Conservation (phyloP, 139 green algal species). For the Picochlorum sp. region DNA sequence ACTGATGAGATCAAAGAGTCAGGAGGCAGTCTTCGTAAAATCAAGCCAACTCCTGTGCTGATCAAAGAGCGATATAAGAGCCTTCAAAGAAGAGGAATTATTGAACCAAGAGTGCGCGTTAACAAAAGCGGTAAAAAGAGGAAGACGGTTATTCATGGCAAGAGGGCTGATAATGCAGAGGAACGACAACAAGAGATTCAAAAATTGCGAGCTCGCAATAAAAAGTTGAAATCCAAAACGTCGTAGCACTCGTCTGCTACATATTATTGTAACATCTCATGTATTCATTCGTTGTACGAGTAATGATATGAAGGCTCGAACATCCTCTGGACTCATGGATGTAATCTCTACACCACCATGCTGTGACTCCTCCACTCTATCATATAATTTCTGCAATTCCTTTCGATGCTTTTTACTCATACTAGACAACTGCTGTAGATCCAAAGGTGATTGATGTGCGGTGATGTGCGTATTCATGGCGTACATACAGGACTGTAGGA, state of each 20-base stretch:
- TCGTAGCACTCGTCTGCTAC: background rate
- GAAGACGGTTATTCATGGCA: slow-evolving; percentile 37
- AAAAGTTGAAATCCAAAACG: slow-evolving; percentile 22
- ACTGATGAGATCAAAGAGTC: slow-evolving; percentile 47
- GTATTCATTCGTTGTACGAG: background rate
- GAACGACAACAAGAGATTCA: slow-evolving; percentile 34
- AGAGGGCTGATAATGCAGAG: slow-evolving; percentile 22
- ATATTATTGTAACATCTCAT: background rate
- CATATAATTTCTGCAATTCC: no score
- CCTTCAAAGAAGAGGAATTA: slow-evolving; percentile 64
- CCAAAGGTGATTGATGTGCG: no score
- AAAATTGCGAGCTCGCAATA: slow-evolving; percentile 11
- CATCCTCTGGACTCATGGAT: no score
- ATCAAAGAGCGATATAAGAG: slow-evolving; percentile 59
- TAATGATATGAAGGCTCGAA: no score
- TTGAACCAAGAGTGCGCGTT: slow-evolving; percentile 62
- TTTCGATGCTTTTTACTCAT: no score
- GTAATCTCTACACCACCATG: no score
- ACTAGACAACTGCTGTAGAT: no score
- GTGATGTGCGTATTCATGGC: no score
- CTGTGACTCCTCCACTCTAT: no score
- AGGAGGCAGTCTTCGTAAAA: slow-evolving; percentile 45
- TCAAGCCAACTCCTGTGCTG: slow-evolving; percentile 38
- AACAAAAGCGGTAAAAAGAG: slow-evolving; percentile 32
- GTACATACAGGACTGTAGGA: no score